A percentile compares a stretch with the other conserved stretches of the same genome.
Evolutionary conservation across 495 filamentous ascomycete species (phyloP).

Genomic region (Chaetomium tenue): DNA sequence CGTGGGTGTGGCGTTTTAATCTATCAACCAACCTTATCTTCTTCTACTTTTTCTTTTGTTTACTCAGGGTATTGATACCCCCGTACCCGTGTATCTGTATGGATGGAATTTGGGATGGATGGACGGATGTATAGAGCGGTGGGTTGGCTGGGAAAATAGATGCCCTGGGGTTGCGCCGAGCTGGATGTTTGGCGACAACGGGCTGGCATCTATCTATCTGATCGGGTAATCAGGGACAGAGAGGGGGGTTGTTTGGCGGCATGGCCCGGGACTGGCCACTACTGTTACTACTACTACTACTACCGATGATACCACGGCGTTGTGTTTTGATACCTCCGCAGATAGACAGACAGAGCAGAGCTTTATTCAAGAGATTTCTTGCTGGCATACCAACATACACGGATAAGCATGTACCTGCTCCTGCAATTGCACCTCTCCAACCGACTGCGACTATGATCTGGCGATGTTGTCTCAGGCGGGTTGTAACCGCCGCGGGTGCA

Average conservation of each 20-base stretch:
- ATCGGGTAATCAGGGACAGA: background rate
- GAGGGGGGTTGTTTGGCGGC: background rate
- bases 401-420: background rate
- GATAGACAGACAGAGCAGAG: background rate
- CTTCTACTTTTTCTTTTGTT: conserved; percentile 19
- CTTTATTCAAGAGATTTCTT: background rate
- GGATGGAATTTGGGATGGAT: background rate
- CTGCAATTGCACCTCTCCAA: too few relatives aligned
- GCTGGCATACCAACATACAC: background rate
- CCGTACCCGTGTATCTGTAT: conserved; percentile 5
- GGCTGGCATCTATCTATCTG: background rate
- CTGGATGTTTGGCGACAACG: conserved; percentile 15
- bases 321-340: background rate
- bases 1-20: conserved; percentile 48
- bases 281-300: background rate
- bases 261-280: background rate
- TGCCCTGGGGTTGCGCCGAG: conserved; percentile 2
- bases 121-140: background rate
- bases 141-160: background rate
- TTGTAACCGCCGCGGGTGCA: conserved; percentile 12
- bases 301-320: conserved; percentile 11
- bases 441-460: background rate
- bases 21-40: conserved; percentile 22
- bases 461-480: background rate
- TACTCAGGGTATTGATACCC: conserved; percentile 13